These are phyloP conservation scores for Globisporangium iwayamae DNA, from an alignment of 352 stramenopile genomes.

Conservation along the genomic window DNA sequence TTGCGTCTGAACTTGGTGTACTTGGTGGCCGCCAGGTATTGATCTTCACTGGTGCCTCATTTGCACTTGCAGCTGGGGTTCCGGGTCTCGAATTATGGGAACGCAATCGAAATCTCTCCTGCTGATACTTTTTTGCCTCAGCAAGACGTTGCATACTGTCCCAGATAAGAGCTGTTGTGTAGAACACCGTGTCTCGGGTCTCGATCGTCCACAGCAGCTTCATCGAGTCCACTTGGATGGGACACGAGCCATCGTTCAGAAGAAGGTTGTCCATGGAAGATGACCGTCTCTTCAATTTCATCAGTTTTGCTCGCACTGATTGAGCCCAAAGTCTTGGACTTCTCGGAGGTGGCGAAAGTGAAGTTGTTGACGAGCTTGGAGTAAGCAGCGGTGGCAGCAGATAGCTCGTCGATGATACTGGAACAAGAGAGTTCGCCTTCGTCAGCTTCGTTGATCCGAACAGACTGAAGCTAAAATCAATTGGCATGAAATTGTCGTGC, in stretches of 20 bases:
- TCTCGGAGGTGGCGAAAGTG: slow-evolving; percentile 23
- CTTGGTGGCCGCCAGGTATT: not conserved
- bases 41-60: not conserved
- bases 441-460: slow-evolving; percentile 18
- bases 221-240: slow-evolving; percentile 82
- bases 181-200: slow-evolving; percentile 66
- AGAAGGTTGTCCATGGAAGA: slow-evolving; percentile 73
- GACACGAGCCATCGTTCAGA: slow-evolving; percentile 62
- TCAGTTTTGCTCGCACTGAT: slow-evolving; percentile 47
- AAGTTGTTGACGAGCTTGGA: slow-evolving; percentile 5
- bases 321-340: slow-evolving; percentile 48
- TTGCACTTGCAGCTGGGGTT: not conserved
- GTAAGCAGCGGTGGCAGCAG: slow-evolving; percentile 15
- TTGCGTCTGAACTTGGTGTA: not conserved
- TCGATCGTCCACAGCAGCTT: slow-evolving; percentile 78
- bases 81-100: not conserved
- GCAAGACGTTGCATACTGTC: slow-evolving; percentile 48
- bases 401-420: slow-evolving; percentile 19
- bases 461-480: slow-evolving; percentile 45
- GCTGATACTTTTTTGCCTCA: slow-evolving; percentile 26
- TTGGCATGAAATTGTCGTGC: slow-evolving; percentile 44
- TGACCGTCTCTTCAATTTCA: slow-evolving; percentile 52
- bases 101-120: slow-evolving; percentile 2
- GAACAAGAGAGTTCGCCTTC: slow-evolving; percentile 19
- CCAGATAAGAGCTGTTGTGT: slow-evolving; percentile 55